Evolutionary conservation across 441 rosid species (phyloP), one percentile per base, ranked within the genome.

Genomic region (Pelargonium myrrhifolium): DNA sequence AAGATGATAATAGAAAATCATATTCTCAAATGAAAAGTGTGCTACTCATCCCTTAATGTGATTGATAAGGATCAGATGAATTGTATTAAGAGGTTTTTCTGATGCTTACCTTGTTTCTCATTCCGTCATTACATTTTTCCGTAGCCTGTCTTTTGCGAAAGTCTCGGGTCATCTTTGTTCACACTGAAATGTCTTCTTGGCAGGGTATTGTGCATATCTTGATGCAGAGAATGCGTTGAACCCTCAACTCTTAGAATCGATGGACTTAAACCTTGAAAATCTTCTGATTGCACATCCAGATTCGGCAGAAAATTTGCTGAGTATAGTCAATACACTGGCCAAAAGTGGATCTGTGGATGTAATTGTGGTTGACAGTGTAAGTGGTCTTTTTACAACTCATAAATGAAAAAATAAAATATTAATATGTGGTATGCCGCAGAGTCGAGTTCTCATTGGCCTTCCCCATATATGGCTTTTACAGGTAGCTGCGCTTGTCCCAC

Each of bases 401-500:
- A 28, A 28, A 28, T 28, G 2, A 24, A 24, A 24, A 24, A 24
- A 24, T 24, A 24, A 24, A 24, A 24, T 24, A 24, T 24, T 1
- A 24, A 60, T 5, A 60, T n/a, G 8, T 28, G 31, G 31, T 28
- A 2, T 4, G 31, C 31, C 31, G 2, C 2, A 28, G 7, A n/a
- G 24, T 15, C 20, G 4, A 20, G 5, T 8, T 55, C 31, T 28
- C 31, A 28, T 28, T 28, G 31, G 31, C 3, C 31, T 28, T 28
- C 31, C 15, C 9, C 64, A 45, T 73, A 4, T 37, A 15, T 70
- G 64, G 55, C 60, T 37, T 76, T 70, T 56, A 37, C 82, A 90
- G 98, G 98, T 93, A 60, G 98, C 94, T 72, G 97, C 98, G 40
- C 96, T 93, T 76, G 82, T 85, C 49, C 94, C 97, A 21, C 86